Evolutionary conservation across 2,329 filamentous ascomycete genomes (phyloP), one percentile per base, ranked within the genome.

Genomic region (Saccharata proteae): DNA sequence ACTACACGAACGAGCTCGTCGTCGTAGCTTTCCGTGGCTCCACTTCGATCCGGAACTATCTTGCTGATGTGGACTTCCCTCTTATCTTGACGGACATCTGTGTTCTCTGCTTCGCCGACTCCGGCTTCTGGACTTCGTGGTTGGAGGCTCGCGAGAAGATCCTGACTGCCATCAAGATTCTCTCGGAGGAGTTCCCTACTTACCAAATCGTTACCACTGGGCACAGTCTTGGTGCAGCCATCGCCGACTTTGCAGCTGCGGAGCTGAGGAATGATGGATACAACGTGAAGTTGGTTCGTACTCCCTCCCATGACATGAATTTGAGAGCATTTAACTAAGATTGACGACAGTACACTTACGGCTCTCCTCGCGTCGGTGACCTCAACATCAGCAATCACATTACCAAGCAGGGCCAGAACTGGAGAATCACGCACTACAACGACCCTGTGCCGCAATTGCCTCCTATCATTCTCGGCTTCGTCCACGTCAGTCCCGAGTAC

Each of bases 381-480:
- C 44, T 48, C 3, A 59, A 50, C 12, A 64, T 79, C 35, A 64
- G 63, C 32, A 46, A 58, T 30, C 76, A 64, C 46, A 58, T 81
- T 38, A 64, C 62, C 6, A 42, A 43, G 28, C 71, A 77, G 42
- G 57, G 62, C 32, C 48, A 48, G 34, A 67, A 71, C 40, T 77
- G 64, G 57, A 73, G 79, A 39, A 60, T 81, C 30, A 83, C 79
- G 2, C 77, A 84, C 54, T 55, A 54, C 24, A 58, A 68, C 42
- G 80, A 85, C 49, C 73, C 76, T 1, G 69, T 84, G 2, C 75
- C 80, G 0, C 67, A 73, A 25, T 61, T 85, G 21, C 78, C 79
- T 1, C 75, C 13, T 54, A 71, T 46, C 35, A 31, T 68, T 26
- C 50, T 77, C 30, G 68, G 69, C 19, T 84, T 74, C 58, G 58